phyloP scores from a whole-genome alignment of 306 rosid species.

The Benincasa hispida region DNA sequence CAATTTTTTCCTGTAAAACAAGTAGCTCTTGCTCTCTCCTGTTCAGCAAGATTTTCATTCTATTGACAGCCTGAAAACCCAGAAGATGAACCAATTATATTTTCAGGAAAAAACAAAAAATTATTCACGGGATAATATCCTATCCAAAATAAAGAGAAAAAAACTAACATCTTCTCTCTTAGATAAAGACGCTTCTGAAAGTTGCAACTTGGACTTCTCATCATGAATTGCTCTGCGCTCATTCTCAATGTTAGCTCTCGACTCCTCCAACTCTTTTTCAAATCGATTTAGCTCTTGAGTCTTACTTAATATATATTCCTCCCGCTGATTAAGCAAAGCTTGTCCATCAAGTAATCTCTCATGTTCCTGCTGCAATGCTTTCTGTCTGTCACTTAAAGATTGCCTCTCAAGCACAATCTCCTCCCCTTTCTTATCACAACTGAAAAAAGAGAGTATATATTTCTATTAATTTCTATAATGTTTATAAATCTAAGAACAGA shows the following conservation, averaged over 20 bases:
- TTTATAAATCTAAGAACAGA: neutral
- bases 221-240: slow-evolving; percentile 42
- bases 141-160: slow-evolving; percentile 7
- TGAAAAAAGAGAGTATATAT: slow-evolving; percentile 7
- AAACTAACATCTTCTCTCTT: slow-evolving; percentile 55
- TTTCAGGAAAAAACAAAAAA: slow-evolving; percentile 3
- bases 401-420: slow-evolving; percentile 68
- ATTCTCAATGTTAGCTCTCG: slow-evolving; percentile 33
- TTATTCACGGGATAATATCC: slow-evolving; percentile 2
- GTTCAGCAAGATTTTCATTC: slow-evolving; percentile 41
- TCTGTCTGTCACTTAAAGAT: slow-evolving; percentile 70
- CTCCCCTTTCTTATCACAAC: slow-evolving; percentile 82
- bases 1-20: slow-evolving; percentile 49
- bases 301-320: slow-evolving; percentile 43
- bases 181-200: slow-evolving; percentile 37
- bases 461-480: neutral
- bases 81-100: slow-evolving; percentile 14
- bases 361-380: slow-evolving; percentile 66
- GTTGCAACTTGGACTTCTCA: slow-evolving; percentile 47
- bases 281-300: slow-evolving; percentile 59
- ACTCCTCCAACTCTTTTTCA: slow-evolving; percentile 60
- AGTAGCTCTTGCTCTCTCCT: slow-evolving; percentile 62
- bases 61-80: slow-evolving; percentile 37
- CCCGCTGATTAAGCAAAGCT: slow-evolving; percentile 69
- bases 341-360: slow-evolving; percentile 81